phyloP scores from a whole-genome alignment of 768 basidiomycete genomes.

The Kwoniella pini region DNA sequence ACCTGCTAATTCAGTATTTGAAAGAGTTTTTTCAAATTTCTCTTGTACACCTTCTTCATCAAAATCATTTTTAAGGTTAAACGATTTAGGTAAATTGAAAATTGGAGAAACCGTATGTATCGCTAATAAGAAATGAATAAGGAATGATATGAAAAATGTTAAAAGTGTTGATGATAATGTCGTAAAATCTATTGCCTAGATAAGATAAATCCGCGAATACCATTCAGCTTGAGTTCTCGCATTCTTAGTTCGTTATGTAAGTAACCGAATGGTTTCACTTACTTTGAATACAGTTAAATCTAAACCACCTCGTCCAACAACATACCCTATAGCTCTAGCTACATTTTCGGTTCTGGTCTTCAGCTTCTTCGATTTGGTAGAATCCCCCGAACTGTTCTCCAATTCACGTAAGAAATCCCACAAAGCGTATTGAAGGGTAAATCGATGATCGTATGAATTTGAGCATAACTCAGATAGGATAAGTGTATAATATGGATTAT shows the following conservation, averaged over 20 bases:
- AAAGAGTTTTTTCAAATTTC: slow-evolving; percentile 73
- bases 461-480: slow-evolving; percentile 80
- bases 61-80: slow-evolving; percentile 3
- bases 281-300: slow-evolving; percentile 82
- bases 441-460: slow-evolving; percentile 76
- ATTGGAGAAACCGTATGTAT: slow-evolving; percentile 74
- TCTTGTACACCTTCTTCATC: slow-evolving; percentile 61
- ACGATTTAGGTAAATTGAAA: slow-evolving; percentile 53
- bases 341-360: slow-evolving; percentile 64
- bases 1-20: slow-evolving; percentile 67
- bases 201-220: slow-evolving; percentile 1
- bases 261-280: slow-evolving; percentile 16
- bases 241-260: too few species aligned
- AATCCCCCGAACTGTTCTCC: slow-evolving; percentile 72
- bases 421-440: slow-evolving; percentile 89
- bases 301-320: slow-evolving; percentile 80
- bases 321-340: slow-evolving; percentile 87
- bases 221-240: too few species aligned
- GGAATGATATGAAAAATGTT: slow-evolving; percentile 69
- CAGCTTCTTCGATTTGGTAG: slow-evolving; percentile 62
- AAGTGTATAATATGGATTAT: slow-evolving; percentile 94
- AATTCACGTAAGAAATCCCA: slow-evolving; percentile 96
- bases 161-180: slow-evolving; percentile 65
- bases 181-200: slow-evolving; percentile 84
- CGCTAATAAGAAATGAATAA: slow-evolving; percentile 69